Conservation (phyloP, 306 rosid species). For the Glycine latifolia region DNA sequence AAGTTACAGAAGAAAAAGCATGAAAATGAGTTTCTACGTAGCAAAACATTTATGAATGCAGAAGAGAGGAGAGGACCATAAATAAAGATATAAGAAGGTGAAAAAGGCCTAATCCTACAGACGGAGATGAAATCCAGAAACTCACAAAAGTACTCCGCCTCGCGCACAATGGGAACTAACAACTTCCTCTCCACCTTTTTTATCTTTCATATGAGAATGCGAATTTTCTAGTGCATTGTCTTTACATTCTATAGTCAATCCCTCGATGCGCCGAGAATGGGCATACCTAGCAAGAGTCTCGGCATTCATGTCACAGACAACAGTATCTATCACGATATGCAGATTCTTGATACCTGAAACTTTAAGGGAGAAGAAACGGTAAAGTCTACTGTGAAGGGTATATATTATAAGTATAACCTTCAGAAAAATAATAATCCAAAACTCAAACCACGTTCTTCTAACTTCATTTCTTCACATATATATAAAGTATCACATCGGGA, state of each 20-base stretch:
- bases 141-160: slow-evolving; percentile 54
- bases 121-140: slow-evolving; percentile 30
- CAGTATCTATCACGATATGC: background rate
- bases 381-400: background rate
- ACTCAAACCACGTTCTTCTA: no score
- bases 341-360: slow-evolving; percentile 39
- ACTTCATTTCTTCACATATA: no score
- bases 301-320: background rate
- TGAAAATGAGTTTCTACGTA: background rate
- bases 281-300: background rate
- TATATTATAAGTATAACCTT: background rate
- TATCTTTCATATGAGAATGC: slow-evolving; percentile 10
- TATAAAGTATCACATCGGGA: no score
- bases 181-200: background rate
- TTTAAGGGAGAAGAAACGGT: slow-evolving; percentile 2
- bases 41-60: slow-evolving; percentile 22
- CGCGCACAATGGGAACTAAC: slow-evolving; percentile 45
- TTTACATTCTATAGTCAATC: slow-evolving; percentile 20
- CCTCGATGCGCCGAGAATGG: slow-evolving; percentile 14
- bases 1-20: slow-evolving; percentile 14
- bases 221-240: slow-evolving; percentile 7
- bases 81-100: slow-evolving; percentile 2
- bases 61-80: background rate
- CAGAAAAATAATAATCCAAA: no score
- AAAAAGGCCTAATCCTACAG: slow-evolving; percentile 20